phyloP scores from a whole-genome alignment of 345 rosid genomes.

The Arabis alpina region DNA sequence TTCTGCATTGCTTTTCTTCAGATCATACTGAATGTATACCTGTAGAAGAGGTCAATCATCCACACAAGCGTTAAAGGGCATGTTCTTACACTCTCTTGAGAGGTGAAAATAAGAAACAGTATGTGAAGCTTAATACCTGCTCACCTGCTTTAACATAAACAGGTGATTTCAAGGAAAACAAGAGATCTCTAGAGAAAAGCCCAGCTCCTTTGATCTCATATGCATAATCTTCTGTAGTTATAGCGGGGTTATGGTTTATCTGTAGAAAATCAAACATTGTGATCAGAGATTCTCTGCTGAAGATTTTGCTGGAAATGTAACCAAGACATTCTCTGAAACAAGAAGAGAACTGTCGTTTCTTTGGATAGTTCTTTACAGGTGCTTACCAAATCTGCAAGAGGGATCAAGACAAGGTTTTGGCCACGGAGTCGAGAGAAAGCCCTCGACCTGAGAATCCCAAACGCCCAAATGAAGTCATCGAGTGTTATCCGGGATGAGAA shows the following conservation, averaged over 20 bases:
- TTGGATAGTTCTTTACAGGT: background rate
- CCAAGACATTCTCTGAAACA: background rate
- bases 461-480: conserved; percentile 87
- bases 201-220: conserved; percentile 98
- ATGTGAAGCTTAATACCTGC: conserved; percentile 59
- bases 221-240: conserved; percentile 75
- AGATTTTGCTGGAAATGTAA: background rate
- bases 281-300: conserved; percentile 2
- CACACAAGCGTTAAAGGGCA: conserved; percentile 2
- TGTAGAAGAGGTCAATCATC: conserved; percentile 42
- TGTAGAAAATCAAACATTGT: conserved; percentile 39
- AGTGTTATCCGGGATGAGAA: conserved; percentile 69
- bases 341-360: background rate
- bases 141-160: conserved; percentile 81
- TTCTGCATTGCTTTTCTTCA: conserved; percentile 86
- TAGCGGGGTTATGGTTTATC: conserved; percentile 83
- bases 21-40: conserved; percentile 85
- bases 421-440: conserved; percentile 91
- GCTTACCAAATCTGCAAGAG: conserved; percentile 88
- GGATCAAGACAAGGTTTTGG: conserved; percentile 83
- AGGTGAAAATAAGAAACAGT: conserved; percentile 5
- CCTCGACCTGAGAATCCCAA: conserved; percentile 85
- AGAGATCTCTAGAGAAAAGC: conserved; percentile 82
- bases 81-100: background rate
- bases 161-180: conserved; percentile 83